A percentile compares a stretch with the other conserved stretches of the same genome.
These are phyloP conservation scores for Trichosporon sp. DNA, from an alignment of 1,284 basidiomycete genomes.

Conservation along the genomic window DNA sequence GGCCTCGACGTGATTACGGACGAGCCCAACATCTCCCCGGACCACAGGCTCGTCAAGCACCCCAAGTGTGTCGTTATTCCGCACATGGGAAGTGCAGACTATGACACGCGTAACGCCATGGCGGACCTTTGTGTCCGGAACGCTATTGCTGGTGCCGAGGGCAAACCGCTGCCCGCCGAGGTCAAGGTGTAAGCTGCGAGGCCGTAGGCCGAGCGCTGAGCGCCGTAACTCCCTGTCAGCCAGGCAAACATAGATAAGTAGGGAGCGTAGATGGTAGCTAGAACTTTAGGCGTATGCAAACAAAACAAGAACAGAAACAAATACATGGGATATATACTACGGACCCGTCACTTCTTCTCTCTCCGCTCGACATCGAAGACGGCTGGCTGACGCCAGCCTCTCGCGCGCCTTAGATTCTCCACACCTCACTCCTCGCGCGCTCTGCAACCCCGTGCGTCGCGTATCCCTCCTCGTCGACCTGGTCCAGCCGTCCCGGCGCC, in stretches of 20 bases:
- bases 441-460: constrained; percentile 51
- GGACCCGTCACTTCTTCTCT: not conserved
- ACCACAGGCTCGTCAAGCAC: constrained; percentile 75
- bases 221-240: no score
- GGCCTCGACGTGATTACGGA: constrained; percentile 92
- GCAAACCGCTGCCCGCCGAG: constrained; percentile 45
- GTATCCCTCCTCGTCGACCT: constrained; percentile 33
- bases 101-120: constrained; percentile 82
- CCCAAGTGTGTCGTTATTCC: constrained; percentile 66
- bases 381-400: no score
- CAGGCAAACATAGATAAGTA: not conserved
- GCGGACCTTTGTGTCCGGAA: constrained; percentile 63
- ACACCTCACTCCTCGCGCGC: constrained; percentile 55
- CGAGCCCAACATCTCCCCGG: constrained; percentile 73
- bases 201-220: not conserved
- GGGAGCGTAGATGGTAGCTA: not conserved
- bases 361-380: no score
- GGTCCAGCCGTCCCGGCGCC: constrained; percentile 34
- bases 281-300: not conserved
- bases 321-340: not conserved
- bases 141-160: constrained; percentile 43
- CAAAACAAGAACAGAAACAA: not conserved
- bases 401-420: constrained; percentile 30
- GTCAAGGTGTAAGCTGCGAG: constrained; percentile 38
- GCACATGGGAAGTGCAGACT: constrained; percentile 86